A percentile compares a stretch with the other conserved stretches of the same genome.
Evolutionary conservation across 2,329 filamentous ascomycete genomes (phyloP).

Genomic region (Epichloe sp.): DNA sequence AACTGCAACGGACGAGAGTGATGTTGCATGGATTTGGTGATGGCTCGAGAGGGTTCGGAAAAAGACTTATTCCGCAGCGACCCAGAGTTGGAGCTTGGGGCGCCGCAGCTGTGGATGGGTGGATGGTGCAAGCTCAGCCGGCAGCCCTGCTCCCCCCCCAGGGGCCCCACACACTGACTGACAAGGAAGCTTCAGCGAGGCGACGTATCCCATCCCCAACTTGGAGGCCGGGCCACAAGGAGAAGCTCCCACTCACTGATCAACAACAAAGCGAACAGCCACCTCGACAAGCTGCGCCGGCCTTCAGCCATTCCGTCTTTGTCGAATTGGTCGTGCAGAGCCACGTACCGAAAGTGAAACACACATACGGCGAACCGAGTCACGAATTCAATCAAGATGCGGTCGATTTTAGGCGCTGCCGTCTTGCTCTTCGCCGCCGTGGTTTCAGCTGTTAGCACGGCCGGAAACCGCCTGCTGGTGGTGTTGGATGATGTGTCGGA

Average conservation of each 20-base stretch:
- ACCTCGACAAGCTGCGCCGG: background rate
- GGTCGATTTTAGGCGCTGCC: constrained; percentile 59
- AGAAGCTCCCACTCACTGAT: background rate
- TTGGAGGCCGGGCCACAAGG: constrained; percentile 7
- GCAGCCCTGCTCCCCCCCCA: background rate
- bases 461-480: constrained; percentile 70
- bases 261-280: constrained; percentile 10
- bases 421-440: constrained; percentile 52
- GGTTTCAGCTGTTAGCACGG: constrained; percentile 64
- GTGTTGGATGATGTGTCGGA: constrained; percentile 73
- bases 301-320: background rate
- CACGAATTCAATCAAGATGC: constrained; percentile 38
- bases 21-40: background rate
- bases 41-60: background rate
- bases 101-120: background rate
- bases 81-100: too few species aligned
- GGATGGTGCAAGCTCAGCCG: background rate
- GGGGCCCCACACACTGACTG: background rate
- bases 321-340: background rate
- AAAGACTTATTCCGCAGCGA: constrained; percentile 3
- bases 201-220: constrained; percentile 26
- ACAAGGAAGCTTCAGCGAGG: constrained; percentile 13
- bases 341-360: background rate
- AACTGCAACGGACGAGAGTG: background rate
- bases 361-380: background rate